Base-by-base conservation (phyloP, 2,329 filamentous ascomycete genomes). In the Monilinia polystroma region DNA sequence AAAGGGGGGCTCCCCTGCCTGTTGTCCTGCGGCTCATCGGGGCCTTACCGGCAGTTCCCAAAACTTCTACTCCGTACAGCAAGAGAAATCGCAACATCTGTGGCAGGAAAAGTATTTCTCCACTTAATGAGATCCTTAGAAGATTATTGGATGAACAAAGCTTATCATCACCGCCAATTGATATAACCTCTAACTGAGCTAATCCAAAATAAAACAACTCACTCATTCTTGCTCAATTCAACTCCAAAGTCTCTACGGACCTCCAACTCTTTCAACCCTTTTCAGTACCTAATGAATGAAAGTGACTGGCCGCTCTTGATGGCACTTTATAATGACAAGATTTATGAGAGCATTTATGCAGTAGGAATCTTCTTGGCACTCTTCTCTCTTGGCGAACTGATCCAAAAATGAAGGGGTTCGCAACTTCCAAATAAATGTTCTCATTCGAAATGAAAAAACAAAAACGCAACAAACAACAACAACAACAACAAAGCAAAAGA, bases 281-380 rank as follows among this genome's bases (percentile, higher is more conserved):
- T 35, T 7, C 32, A 35, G 7, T 35, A 35, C 32, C 32, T 35
- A 35, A 35, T 35, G 32, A 35, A 45, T 18, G 18, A 26, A 29
- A 58, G 16, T 20, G 38, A 76, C 78, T 58, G 82, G 78, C 43
- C 81, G 79, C 38, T 43, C 12, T 16, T 14, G 12, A 43, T 81
- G 76, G 82, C 32, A 79, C 4, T 78, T 77, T 0, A 81, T 81
- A 1, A 76, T 77, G 58, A 26, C 18, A 35, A 43, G 12, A 23
- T 11, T 41, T 4, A 2, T 38, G 55, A 43, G 55, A 20, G 41
- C 81, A 82, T 35, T 35, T 35, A 35, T 35, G 32, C 32, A 35
- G 32, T 35, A 7, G 7, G 43, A 59, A 23, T 49, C 16, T 52
- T 35, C 29, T 62, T 29, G n/a, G 35, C 29, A 3, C 11, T n/a